Evolutionary conservation across 192 early-diverging fungal species (phyloP), one percentile per base, ranked within the genome.

Genomic region (Allomyces macrogynus): DNA sequence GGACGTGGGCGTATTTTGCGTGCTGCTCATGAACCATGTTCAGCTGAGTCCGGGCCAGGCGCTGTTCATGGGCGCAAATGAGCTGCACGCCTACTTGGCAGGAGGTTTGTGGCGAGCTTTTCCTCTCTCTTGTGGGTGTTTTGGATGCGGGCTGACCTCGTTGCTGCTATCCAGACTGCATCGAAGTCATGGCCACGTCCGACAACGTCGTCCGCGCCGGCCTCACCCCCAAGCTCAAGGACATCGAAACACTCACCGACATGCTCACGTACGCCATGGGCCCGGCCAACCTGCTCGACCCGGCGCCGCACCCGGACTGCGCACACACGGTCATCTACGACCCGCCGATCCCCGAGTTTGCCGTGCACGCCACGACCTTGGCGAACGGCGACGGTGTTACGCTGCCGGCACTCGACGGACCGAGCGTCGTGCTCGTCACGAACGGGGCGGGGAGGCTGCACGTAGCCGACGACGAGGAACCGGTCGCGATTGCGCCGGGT

Each of bases 181-280:
- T 99, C 60, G 95, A 99, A 73, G 97, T 93, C 72, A 99, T 99
- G 95, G 95, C 95, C 10, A 86, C 92, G 10, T 86, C 83, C 61
- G 95, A 99, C 71, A 99, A 99, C 69, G 95, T 99, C 4, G 87
- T 99, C 7, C 87, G 95, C 27, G 89, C 93, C 1, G 95, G 95
- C 14, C 75, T 99, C 64, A 99, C 95, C 8, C 95, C 95, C 16
- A 99, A 99, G 75, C 89, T 93, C 73, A 92, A 91, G 76, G 89
- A 99, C 71, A 92, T 99, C 18, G 72, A 81, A 5, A 90, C 92
- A 3, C 78, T 99, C 18, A 85, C 92, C 1, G 68, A 82, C 32
- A 96, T 95, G 89, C 83, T 97, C 49, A 93, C 95, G 8, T 99
- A 99, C 67, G 85, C 90, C 10, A 92, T 91, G 76, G 89, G 97